Conservation (phyloP, 192 early-diverging fungal species). For the Gonapodya sp. region DNA sequence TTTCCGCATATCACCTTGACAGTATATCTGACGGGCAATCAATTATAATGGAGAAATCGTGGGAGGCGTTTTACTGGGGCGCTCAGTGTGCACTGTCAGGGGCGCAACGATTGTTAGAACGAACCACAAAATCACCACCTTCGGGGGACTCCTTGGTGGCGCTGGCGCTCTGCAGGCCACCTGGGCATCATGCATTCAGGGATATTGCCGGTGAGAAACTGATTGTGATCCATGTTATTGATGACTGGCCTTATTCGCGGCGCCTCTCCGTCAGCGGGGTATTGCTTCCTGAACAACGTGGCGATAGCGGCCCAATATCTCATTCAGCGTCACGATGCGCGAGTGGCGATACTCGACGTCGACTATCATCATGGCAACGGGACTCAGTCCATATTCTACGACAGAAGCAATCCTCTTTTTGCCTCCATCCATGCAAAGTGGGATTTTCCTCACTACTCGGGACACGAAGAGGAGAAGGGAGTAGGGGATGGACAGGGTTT, state of each 20-base stretch:
- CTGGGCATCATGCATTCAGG: conserved; percentile 41
- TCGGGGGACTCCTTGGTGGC: conserved; percentile 20
- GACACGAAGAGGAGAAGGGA: conserved; percentile 40
- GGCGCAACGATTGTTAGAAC: conserved; percentile 34
- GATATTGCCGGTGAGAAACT: conserved; percentile 22
- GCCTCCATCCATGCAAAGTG: conserved; percentile 46
- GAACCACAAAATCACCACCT: background rate
- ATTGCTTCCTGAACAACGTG: conserved; percentile 44
- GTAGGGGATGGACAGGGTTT: conserved; percentile 50
- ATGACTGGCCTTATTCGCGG: too few relatives aligned
- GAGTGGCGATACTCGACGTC: conserved; percentile 40
- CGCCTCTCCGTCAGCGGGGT: conserved; percentile 23
- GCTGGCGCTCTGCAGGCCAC: conserved; percentile 41
- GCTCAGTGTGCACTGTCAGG: conserved; percentile 58
- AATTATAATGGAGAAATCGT: conserved; percentile 26
- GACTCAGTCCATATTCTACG: conserved; percentile 44
- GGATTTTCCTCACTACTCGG: conserved; percentile 60
- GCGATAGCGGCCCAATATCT: conserved; percentile 37
- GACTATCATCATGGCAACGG: conserved; percentile 52
- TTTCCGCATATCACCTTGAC: background rate
- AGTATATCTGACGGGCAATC: conserved; percentile 20
- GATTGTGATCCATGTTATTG: conserved; percentile 34
- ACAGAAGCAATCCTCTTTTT: conserved; percentile 45
- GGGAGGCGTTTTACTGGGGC: conserved; percentile 47
- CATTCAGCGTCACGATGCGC: conserved; percentile 26